A percentile compares a stretch with the other conserved stretches of the same genome.
Evolutionary conservation across 176 grass and related monocot genomes (phyloP).

Genomic region (Saccharum spontaneum): DNA sequence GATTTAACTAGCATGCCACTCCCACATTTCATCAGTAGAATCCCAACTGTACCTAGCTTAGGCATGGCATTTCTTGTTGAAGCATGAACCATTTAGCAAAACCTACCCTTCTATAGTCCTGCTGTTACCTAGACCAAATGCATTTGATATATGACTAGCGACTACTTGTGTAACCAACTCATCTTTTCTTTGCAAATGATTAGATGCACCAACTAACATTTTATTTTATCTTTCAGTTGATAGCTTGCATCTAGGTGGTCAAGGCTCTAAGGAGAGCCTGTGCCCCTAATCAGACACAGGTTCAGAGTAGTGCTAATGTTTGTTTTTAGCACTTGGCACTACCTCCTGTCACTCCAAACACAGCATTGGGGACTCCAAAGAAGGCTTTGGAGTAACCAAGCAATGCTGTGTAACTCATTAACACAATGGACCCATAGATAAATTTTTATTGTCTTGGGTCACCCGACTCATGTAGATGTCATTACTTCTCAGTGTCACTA

Average conservation of each 20-base stretch:
- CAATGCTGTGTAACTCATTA: slow-evolving; percentile 48
- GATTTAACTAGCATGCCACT: slow-evolving; percentile 36
- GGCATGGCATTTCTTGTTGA: slow-evolving; percentile 47
- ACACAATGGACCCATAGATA: slow-evolving; percentile 55
- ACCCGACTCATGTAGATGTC: slow-evolving; percentile 57
- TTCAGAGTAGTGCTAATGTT: slow-evolving; percentile 87
- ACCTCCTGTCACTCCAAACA: slow-evolving; percentile 58
- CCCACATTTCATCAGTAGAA: slow-evolving; percentile 43
- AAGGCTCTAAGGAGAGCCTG: slow-evolving; percentile 85
- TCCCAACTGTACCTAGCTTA: slow-evolving; percentile 51
- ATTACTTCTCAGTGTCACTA: slow-evolving; percentile 54
- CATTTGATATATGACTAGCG: slow-evolving; percentile 42
- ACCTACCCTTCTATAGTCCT: slow-evolving; percentile 37
- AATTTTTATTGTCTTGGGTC: slow-evolving; percentile 93
- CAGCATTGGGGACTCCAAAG: slow-evolving; percentile 60
- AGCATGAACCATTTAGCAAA: slow-evolving; percentile 51
- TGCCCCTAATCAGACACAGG: slow-evolving; percentile 66
- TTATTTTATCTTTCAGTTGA: slow-evolving; percentile 47
- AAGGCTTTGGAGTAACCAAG: slow-evolving; percentile 79
- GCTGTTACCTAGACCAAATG: slow-evolving; percentile 42
- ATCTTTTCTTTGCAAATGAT: slow-evolving; percentile 44
- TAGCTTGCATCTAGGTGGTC: slow-evolving; percentile 71
- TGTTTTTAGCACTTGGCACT: slow-evolving; percentile 87
- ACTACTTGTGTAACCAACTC: slow-evolving; percentile 53
- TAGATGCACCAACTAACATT: slow-evolving; percentile 61